Evolutionary conservation across 176 grass and related monocot genomes (phyloP).

Genomic region (Aegilops tauschii): DNA sequence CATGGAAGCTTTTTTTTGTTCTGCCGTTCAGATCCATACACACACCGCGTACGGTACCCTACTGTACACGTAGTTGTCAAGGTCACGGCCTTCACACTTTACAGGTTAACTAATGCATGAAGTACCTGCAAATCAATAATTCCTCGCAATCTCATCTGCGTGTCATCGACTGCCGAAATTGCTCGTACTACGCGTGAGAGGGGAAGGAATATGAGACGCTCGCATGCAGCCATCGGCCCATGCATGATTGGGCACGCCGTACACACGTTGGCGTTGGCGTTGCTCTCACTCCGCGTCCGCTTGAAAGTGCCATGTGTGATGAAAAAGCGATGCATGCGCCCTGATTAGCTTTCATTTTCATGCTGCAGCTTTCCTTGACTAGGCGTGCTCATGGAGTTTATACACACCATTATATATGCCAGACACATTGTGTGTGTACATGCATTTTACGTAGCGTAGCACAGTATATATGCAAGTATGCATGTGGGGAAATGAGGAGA

Average conservation of each 20-base stretch:
- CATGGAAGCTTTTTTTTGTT: not conserved
- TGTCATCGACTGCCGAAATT: not conserved
- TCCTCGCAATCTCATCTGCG: not conserved
- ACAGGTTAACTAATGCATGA: not conserved
- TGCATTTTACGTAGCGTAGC: not conserved
- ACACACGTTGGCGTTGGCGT: not conserved
- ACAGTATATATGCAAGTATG: not conserved
- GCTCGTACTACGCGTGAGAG: not conserved
- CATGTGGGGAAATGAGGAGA: not conserved
- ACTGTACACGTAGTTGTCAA: not conserved
- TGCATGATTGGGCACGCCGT: not conserved
- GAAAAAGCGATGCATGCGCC: not conserved
- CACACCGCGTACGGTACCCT: not conserved
- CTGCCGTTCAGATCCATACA: not conserved
- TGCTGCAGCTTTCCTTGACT: constrained; percentile 37
- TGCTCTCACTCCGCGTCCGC: not conserved
- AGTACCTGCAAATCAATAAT: not conserved
- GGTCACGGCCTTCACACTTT: not conserved
- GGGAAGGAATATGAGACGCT: not conserved
- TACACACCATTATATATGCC: not conserved
- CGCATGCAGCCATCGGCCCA: not conserved
- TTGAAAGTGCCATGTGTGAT: not conserved
- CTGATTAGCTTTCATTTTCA: not conserved
- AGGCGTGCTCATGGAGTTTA: not conserved
- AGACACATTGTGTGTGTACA: not conserved